Evolutionary conservation across 2,329 filamentous ascomycete species (phyloP), one percentile per base, ranked within the genome.

Genomic region (Emergomyces pasteurianus): DNA sequence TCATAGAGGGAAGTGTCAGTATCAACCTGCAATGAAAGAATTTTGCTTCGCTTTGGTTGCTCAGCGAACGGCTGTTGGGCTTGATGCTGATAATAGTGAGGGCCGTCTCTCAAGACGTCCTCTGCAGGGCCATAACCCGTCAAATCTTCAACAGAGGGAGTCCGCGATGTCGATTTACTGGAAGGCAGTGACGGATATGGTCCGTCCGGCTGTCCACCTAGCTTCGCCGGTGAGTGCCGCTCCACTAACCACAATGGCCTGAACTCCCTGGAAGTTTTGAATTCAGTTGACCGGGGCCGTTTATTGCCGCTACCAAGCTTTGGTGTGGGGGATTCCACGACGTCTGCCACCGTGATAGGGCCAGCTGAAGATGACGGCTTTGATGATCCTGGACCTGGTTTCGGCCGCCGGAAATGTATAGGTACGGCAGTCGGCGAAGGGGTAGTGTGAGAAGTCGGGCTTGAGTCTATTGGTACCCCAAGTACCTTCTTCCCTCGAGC

Each of bases 241-340:
- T 95, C 89, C 7, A 95, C 83, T 26, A 96, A 84, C 73, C 89
- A 92, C 9, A 96, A 77, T 0, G 92, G 92, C 66, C 88, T 86
- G 68, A 92, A 86, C 69, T 94, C 90, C 60, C 82, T 82, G 21
- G 73, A 76, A 42, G 73, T 74, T 62, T 75, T 78, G 68, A 83
- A 83, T 63, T 83, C 80, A 4, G 76, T 75, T 0, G 81, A 83
- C 58, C 73, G 75, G 0, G 77, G 73, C 42, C 80, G 78, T 53
- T 73, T 71, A 63, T 79, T 77, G 38, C 78, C 75, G 14, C 71
- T 69, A 2, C 38, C 23, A 40, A 26, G n/a, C n/a, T 70, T 66
- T 40, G 68, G 55, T 18, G 70, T 73, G 31, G 79, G 79, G 8
- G 79, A 79, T 21, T 65, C 71, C n/a, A 73, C 72, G 36, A 73